These are phyloP conservation scores for Fusarium oxysporum DNA, from an alignment of 2,329 filamentous ascomycete species.

Conservation along the genomic window DNA sequence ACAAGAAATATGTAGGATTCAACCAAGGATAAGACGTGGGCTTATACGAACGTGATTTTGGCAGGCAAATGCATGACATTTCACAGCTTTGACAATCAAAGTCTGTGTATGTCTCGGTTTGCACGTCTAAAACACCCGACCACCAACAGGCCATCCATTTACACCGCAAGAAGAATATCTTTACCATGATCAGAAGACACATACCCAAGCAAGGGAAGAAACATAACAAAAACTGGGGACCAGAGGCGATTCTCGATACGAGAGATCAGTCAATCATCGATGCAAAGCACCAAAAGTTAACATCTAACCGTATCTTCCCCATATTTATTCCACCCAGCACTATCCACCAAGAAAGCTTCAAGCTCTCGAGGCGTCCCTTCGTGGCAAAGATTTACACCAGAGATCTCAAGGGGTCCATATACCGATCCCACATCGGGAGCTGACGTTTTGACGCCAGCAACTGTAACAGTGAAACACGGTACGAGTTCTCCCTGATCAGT, in stretches of 20 bases:
- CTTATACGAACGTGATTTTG: slow-evolving; percentile 12
- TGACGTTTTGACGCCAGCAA: slow-evolving; percentile 12
- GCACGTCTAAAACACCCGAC: neutral
- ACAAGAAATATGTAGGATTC: slow-evolving; percentile 6
- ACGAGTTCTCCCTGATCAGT: neutral
- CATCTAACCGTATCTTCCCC: slow-evolving; percentile 27
- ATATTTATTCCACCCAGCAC: slow-evolving; percentile 27
- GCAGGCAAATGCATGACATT: slow-evolving; percentile 28
- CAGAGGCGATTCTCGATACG: slow-evolving; percentile 16
- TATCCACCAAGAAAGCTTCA: slow-evolving; percentile 28
- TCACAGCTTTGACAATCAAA: neutral
- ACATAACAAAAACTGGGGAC: slow-evolving; percentile 19
- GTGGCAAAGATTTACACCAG: slow-evolving; percentile 38
- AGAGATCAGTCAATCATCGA: slow-evolving; percentile 21
- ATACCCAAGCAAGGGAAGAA: slow-evolving; percentile 16
- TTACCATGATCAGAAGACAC: slow-evolving; percentile 20
- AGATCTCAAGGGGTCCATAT: slow-evolving; percentile 33
- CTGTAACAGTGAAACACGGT: slow-evolving; percentile 14
- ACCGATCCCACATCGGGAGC: slow-evolving; percentile 28
- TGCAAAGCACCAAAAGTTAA: slow-evolving; percentile 2
- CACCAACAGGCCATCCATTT: slow-evolving; percentile 15
- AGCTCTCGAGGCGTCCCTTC: slow-evolving; percentile 21
- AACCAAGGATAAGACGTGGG: slow-evolving; percentile 16
- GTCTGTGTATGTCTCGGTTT: neutral
- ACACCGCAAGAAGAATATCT: slow-evolving; percentile 8